Evolutionary conservation across 2,329 filamentous ascomycete genomes (phyloP), one percentile per base, ranked within the genome.

Genomic region (Fonsecaea monophora): DNA sequence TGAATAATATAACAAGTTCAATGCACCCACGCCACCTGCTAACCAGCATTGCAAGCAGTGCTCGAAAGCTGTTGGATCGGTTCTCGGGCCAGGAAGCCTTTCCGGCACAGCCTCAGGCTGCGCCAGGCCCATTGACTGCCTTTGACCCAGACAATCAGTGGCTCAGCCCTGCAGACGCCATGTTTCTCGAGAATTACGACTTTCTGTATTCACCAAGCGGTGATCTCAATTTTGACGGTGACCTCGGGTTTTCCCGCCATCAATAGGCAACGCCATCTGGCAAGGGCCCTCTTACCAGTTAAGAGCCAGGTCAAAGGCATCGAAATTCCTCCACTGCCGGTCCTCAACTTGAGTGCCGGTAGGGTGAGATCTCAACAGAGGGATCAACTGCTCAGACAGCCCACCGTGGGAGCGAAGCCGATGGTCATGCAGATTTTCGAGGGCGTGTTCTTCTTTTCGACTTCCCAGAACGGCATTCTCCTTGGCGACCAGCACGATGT

Each of bases 331-430:
- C 78, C 78, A 80, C 13, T 62, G 21, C 54, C 71, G 73, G 2
- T 60, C 56, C 4, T 50, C 50, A 30, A 58, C 66, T 21, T 13
- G 13, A 21, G 55, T 65, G 30, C 65, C 62, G 2, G 70, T 55
- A 15, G 75, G 72, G 9, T 71, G 73, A 4, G 77, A 78, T 66
- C 75, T 73, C 4, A 81, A 67, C 10, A 81, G 59, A 7, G 79
- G 80, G 15, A 81, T 73, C 2, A 73, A 65, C 67, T 79, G 78
- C 68, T 81, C 80, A 2, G 77, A 79, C 15, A 81, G 55, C 0
- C 80, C 79, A 2, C 79, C 80, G 63, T 82, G 80, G 1, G 80
- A 81, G 15, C 79, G 75, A 35, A 81, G 70, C 10, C 75, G 73
- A 70, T 78, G 77, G 7, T 73, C 77, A 6, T 67, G 68, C 2